A percentile compares a stretch with the other conserved stretches of the same genome.
Conservation (phyloP, 2,329 filamentous ascomycete genomes). For the Ciborinia camelliae region DNA sequence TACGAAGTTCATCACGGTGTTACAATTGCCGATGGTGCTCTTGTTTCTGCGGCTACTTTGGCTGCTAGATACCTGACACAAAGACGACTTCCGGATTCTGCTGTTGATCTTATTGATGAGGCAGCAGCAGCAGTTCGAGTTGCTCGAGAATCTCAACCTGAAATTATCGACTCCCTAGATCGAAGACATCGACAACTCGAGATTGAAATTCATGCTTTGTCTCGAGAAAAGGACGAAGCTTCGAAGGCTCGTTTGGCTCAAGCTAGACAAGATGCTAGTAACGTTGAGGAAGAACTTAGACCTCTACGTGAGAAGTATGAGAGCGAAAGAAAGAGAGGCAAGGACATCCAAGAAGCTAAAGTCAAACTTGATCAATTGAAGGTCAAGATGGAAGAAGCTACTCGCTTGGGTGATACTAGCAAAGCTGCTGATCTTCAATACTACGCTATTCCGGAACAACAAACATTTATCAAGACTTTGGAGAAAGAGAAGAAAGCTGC, state of each 20-base stretch:
- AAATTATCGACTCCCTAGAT: constrained; percentile 92
- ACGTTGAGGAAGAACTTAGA: constrained; percentile 87
- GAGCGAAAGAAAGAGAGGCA: constrained; percentile 84
- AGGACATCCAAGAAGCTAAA: constrained; percentile 90
- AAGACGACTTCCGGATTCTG: constrained; percentile 88
- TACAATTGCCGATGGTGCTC: constrained; percentile 88
- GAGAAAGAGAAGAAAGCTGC: constrained; percentile 77
- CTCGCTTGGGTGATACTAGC: constrained; percentile 76
- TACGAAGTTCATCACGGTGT: constrained; percentile 99
- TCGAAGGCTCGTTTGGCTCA: constrained; percentile 78
- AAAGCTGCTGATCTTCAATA: constrained; percentile 94
- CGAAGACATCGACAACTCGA: constrained; percentile 84
- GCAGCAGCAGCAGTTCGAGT: constrained; percentile 95
- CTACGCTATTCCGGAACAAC: constrained; percentile 93
- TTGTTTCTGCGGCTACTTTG: constrained; percentile 86
- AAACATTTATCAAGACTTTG: constrained; percentile 72
- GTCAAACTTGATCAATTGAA: constrained; percentile 89
- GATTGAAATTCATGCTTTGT: constrained; percentile 94
- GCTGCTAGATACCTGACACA: constrained; percentile 91
- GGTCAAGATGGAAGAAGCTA: constrained; percentile 91
- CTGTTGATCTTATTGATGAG: constrained; percentile 94
- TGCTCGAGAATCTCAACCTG: constrained; percentile 91
- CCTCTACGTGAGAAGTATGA: constrained; percentile 95
- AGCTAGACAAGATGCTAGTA: constrained; percentile 86
- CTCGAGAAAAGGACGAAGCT: constrained; percentile 91